Evolutionary conservation across 2,329 filamentous ascomycete species (phyloP), one percentile per base, ranked within the genome.

Genomic region (Diaporthe sp.): DNA sequence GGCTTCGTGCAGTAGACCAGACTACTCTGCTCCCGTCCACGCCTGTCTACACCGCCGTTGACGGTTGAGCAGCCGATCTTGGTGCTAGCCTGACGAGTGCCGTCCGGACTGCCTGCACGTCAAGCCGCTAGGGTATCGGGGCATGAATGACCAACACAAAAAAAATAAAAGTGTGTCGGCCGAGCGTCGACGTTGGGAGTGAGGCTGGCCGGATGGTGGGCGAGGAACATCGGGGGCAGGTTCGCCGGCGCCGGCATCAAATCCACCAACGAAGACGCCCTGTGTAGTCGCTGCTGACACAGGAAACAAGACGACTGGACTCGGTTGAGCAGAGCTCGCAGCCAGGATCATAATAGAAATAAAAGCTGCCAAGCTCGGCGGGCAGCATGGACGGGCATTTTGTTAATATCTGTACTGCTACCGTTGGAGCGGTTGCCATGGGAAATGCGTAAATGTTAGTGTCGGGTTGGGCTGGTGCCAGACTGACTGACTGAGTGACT

Each of bases 21-120:
- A 53, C 47, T 70, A 70, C 65, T 53, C 12, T 25, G 9, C 49
- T 68, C 65, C 65, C 65, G 65, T 25, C 47, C 49, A 28, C 34
- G 22, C 47, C 60, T 61, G 37, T 65, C 68, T 73, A 75, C 75
- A 76, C 75, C 75, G 75, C 75, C 73, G 60, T 72, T 71, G 73
- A 72, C 75, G 68, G 70, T 72, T 75, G 68, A 68, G 60, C 71
- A 73, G 71, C 55, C 60, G 72, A 74, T 76, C 67, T 67, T 60
- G 34, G 51, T 63, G 57, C 44, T 76, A 68, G 60, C 57, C 42
- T 67, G 60, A 20, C 58, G 57, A 71, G 47, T 71, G 53, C 42
- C 49, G 61, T n/a, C 39, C 49, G 57, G 57, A 25, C 51, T 31
- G 58, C 22, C 47, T 73, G 49, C 39, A 63, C 31, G 39, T 42